Percentiles rank a stretch among this genome's conserved stretches.
Conservation (phyloP, 768 basidiomycete genomes). For the Pholiota microspora region DNA sequence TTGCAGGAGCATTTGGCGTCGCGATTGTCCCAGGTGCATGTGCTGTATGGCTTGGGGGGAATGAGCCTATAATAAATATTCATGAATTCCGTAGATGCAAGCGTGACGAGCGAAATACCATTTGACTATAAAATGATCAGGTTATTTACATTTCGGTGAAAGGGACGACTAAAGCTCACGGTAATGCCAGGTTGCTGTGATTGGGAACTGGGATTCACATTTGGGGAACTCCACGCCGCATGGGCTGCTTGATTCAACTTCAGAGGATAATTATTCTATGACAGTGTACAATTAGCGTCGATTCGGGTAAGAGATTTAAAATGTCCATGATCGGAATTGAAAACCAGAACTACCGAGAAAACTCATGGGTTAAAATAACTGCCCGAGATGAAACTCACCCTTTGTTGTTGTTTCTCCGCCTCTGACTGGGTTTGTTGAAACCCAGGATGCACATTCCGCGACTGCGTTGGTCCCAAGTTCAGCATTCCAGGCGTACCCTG, state of each 20-base stretch:
- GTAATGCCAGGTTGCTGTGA: constrained; percentile 24
- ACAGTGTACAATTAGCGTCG: constrained; percentile 15
- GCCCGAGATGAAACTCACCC: constrained; percentile 46
- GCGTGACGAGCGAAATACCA: constrained; percentile 16
- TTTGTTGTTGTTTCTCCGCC: constrained; percentile 55
- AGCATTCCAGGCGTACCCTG: constrained; percentile 66
- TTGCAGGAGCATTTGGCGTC: constrained; percentile 22
- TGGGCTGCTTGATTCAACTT: constrained; percentile 64
- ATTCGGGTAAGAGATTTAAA: constrained; percentile 11
- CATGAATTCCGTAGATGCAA: constrained; percentile 12
- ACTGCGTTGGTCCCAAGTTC: constrained; percentile 44
- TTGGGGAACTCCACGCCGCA: constrained; percentile 65
- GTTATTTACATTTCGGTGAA: background rate
- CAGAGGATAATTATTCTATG: constrained; percentile 55
- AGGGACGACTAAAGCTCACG: background rate
- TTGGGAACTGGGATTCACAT: constrained; percentile 42
- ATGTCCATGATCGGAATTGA: background rate
- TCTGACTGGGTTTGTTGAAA: constrained; percentile 62
- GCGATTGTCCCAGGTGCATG: constrained; percentile 27
- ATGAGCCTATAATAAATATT: constrained; percentile 14
- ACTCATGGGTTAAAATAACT: background rate
- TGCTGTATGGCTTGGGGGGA: constrained; percentile 23
- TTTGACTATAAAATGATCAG: constrained; percentile 22
- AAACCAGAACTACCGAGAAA: background rate
- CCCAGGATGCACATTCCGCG: constrained; percentile 48